Percentiles rank a stretch among this genome's conserved stretches.
Evolutionary conservation across 2,329 filamentous ascomycete species (phyloP).

Genomic region (Alternaria angustiovoidea): DNA sequence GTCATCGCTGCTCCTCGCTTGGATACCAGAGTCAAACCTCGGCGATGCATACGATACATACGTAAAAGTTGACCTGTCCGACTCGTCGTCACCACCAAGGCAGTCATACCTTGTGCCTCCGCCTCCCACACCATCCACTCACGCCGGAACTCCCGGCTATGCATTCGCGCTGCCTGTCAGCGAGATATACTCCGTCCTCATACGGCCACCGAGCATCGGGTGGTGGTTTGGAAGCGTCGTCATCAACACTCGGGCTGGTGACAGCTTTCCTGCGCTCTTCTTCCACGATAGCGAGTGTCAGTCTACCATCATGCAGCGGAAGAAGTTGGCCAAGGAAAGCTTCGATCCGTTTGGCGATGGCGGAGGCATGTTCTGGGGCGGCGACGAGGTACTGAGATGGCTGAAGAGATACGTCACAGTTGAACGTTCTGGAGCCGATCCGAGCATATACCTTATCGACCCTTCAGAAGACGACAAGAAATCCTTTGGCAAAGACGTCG

Average conservation of each 20-base stretch:
- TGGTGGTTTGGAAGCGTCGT: constrained; percentile 99
- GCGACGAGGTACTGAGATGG: constrained; percentile 94
- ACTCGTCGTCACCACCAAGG: constrained; percentile 79
- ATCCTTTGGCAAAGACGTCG: constrained; percentile 74
- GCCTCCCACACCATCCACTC: constrained; percentile 83
- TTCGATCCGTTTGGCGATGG: constrained; percentile 90
- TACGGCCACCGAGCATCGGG: constrained; percentile 89
- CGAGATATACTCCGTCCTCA: constrained; percentile 87
- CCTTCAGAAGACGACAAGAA: constrained; percentile 84
- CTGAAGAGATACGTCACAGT: constrained; percentile 82
- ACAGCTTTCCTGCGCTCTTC: constrained; percentile 94
- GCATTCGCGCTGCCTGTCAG: constrained; percentile 90
- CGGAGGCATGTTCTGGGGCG: constrained; percentile 95
- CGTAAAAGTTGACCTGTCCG: constrained; percentile 91
- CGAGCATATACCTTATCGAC: constrained; percentile 89
- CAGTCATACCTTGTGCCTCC: constrained; percentile 92
- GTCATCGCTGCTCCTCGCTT: constrained; percentile 84
- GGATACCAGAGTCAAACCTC: constrained; percentile 89
- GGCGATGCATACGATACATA: constrained; percentile 87
- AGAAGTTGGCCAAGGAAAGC: constrained; percentile 79
- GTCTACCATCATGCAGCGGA: constrained; percentile 92
- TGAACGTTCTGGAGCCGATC: constrained; percentile 84
- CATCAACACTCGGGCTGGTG: constrained; percentile 88
- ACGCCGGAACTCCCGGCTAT: constrained; percentile 77
- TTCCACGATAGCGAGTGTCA: constrained; percentile 98